Conservation (phyloP, 176 grass and related monocot species). For the Microstegium vimineum region DNA sequence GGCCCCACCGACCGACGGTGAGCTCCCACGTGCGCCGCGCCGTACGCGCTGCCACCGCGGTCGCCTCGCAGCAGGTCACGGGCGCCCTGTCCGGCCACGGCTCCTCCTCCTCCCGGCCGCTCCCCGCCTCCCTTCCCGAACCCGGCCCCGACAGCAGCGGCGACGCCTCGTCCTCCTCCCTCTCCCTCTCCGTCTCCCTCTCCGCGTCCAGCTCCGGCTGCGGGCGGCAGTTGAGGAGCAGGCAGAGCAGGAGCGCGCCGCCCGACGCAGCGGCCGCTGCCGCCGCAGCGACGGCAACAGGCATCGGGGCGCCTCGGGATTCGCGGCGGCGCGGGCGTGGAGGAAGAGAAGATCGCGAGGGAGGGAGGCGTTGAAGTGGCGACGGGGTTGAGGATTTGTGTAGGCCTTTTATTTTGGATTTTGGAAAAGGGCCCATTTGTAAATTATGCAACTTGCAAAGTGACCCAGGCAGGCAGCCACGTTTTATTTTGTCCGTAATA, state of each 20-base stretch:
- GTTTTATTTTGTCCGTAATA: not conserved
- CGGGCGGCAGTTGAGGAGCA: constrained; percentile 29
- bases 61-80: constrained; percentile 46
- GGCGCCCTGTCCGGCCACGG: constrained; percentile 44
- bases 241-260: constrained; percentile 29
- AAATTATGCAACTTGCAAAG: constrained; percentile 26
- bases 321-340: not conserved
- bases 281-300: constrained; percentile 34
- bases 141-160: constrained; percentile 22
- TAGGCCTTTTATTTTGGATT: not conserved
- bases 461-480: constrained; percentile 5
- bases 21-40: constrained; percentile 40
- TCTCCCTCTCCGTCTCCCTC: too few relatives aligned
- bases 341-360: constrained; percentile 27
- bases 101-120: constrained; percentile 7
- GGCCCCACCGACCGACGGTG: constrained; percentile 54
- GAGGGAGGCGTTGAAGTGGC: constrained; percentile 27
- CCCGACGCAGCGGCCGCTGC: constrained; percentile 38
- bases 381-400: constrained; percentile 28
- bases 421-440: constrained; percentile 32
- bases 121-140: not conserved
- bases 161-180: constrained; percentile 1
- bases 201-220: not conserved
- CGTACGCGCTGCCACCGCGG: constrained; percentile 37
- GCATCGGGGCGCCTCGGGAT: constrained; percentile 27